Evolutionary conservation across 805 yeast genomes (phyloP).

Genomic region (Komagataella populi): DNA sequence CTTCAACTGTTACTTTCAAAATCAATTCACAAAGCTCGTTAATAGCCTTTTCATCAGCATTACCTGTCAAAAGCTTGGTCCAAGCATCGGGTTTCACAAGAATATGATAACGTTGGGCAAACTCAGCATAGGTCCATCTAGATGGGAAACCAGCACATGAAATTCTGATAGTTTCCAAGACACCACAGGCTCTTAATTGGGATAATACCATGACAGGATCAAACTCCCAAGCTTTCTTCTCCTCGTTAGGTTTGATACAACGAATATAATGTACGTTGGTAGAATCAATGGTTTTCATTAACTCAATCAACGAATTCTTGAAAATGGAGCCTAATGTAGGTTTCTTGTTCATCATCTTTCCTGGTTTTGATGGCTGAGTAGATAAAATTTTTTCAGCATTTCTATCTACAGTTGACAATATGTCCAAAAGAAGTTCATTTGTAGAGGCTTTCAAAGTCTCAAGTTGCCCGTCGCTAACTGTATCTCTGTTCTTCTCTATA

Average conservation of each 20-base stretch:
- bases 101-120: constrained; percentile 80
- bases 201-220: constrained; percentile 91
- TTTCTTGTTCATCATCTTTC: constrained; percentile 39
- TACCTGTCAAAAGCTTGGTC: constrained; percentile 40
- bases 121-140: constrained; percentile 88
- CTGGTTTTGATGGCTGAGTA: constrained; percentile 21
- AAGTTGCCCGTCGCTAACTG: constrained; percentile 91
- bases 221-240: constrained; percentile 90
- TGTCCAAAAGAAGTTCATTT: constrained; percentile 50
- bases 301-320: constrained; percentile 81
- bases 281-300: constrained; percentile 85
- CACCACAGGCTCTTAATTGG: constrained; percentile 97
- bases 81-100: constrained; percentile 62
- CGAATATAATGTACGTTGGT: constrained; percentile 95
- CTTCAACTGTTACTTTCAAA: constrained; percentile 49
- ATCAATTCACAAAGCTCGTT: constrained; percentile 57
- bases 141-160: constrained; percentile 98
- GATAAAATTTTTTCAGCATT: constrained; percentile 31
- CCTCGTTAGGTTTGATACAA: constrained; percentile 94
- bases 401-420: constrained; percentile 52
- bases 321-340: constrained; percentile 94
- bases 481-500: constrained; percentile 93
- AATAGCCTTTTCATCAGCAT: constrained; percentile 40
- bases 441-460: constrained; percentile 65
- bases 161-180: constrained; percentile 86